Conservation (phyloP, 1,284 basidiomycete genomes). For the Cryptococcus sp. region DNA sequence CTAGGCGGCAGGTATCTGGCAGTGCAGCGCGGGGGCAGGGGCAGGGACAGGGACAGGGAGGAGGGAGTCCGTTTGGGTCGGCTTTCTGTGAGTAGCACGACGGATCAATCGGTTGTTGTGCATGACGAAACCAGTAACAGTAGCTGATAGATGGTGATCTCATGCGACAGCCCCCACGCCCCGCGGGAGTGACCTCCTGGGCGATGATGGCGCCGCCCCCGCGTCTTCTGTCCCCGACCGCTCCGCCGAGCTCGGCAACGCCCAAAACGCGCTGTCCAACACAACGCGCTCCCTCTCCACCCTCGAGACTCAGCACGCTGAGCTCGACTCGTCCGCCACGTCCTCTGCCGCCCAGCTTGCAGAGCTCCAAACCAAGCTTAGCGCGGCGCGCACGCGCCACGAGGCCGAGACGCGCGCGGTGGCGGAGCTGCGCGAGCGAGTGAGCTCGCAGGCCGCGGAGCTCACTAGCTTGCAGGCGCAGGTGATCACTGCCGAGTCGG, state of each 20-base stretch:
- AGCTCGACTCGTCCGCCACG: slow-evolving; percentile 51
- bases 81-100: slow-evolving; percentile 16
- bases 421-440: slow-evolving; percentile 67
- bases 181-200: slow-evolving; percentile 37
- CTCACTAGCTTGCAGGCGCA: slow-evolving; percentile 75
- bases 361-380: slow-evolving; percentile 49
- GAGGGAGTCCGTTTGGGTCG: slow-evolving; percentile 18
- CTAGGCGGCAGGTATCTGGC: slow-evolving; percentile 14
- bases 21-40: slow-evolving; percentile 10
- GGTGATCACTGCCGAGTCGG: slow-evolving; percentile 85
- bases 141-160: too few relatives aligned
- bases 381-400: slow-evolving; percentile 60
- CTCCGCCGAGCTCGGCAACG: slow-evolving; percentile 72
- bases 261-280: slow-evolving; percentile 76
- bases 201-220: slow-evolving; percentile 35
- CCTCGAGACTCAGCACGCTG: slow-evolving; percentile 39
- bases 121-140: neutral
- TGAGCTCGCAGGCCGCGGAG: slow-evolving; percentile 66
- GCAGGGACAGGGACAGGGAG: slow-evolving; percentile 8
- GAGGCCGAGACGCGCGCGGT: slow-evolving; percentile 79
- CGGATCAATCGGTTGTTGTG: neutral
- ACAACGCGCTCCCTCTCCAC: slow-evolving; percentile 57
- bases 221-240: slow-evolving; percentile 44
- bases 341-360: slow-evolving; percentile 61
- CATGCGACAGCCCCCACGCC: slow-evolving; percentile 1